phyloP scores from a whole-genome alignment of 2,329 filamentous ascomycete genomes.

The Aspergillus sp. region DNA sequence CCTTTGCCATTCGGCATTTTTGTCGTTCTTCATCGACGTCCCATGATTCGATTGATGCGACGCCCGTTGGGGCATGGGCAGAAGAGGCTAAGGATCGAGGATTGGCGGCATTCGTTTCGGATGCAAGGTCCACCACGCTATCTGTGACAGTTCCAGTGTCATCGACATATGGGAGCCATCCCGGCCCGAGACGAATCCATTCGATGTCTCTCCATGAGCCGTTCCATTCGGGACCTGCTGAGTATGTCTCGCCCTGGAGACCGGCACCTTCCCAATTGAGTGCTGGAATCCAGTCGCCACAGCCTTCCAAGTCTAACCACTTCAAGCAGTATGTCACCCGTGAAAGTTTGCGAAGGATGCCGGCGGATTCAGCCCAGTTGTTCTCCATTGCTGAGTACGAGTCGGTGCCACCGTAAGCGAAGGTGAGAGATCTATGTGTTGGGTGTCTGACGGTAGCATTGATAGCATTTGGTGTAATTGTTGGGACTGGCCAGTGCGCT shows the following conservation, averaged over 20 bases:
- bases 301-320: slow-evolving; percentile 64
- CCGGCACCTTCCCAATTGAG: slow-evolving; percentile 45
- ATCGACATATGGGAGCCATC: slow-evolving; percentile 36
- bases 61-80: slow-evolving; percentile 21
- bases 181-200: slow-evolving; percentile 43
- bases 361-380: slow-evolving; percentile 57
- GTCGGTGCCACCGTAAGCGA: slow-evolving; percentile 53
- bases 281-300: slow-evolving; percentile 55
- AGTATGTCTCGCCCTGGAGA: slow-evolving; percentile 27
- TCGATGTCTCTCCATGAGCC: slow-evolving; percentile 47
- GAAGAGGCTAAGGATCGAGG: slow-evolving; percentile 22
- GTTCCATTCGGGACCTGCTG: slow-evolving; percentile 46
- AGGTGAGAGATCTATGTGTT: slow-evolving; percentile 39
- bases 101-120: neutral
- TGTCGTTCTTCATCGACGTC: slow-evolving; percentile 34
- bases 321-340: slow-evolving; percentile 57
- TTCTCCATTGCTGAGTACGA: slow-evolving; percentile 55
- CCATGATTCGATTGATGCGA: slow-evolving; percentile 20
- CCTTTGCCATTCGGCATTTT: slow-evolving; percentile 31
- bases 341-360: slow-evolving; percentile 57
- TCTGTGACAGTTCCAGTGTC: slow-evolving; percentile 11
- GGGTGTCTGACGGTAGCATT: slow-evolving; percentile 45
- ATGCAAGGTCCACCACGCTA: neutral
- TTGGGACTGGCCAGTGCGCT: slow-evolving; percentile 62
- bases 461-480: slow-evolving; percentile 54